These are phyloP conservation scores for Adansonia digitata DNA, from an alignment of 345 rosid species.

Conservation along the genomic window DNA sequence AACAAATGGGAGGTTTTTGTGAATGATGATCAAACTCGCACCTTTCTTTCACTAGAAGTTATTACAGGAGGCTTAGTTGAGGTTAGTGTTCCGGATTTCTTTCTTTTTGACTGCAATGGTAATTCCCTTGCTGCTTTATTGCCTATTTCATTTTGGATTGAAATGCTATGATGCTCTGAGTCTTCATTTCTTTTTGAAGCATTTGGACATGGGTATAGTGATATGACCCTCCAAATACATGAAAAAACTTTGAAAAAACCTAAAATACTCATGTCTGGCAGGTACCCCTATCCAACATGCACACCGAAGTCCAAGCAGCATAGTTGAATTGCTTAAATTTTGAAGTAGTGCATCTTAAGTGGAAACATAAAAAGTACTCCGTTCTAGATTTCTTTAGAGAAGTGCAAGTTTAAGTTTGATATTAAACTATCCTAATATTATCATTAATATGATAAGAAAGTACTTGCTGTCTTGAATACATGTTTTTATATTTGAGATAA, in stretches of 20 bases:
- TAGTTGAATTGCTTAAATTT: too few species aligned
- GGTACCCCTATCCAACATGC: too few species aligned
- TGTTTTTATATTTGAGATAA: background rate
- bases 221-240: too few species aligned
- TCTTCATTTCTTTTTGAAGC: too few species aligned
- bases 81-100: constrained; percentile 49
- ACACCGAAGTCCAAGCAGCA: too few species aligned
- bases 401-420: background rate
- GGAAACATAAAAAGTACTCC: too few species aligned
- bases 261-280: too few species aligned
- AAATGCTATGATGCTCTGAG: too few species aligned
- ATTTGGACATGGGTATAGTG: too few species aligned
- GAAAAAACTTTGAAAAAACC: too few species aligned
- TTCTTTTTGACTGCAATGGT: background rate
- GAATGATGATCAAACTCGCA: constrained; percentile 69
- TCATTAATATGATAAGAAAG: background rate
- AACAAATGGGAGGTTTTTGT: constrained; percentile 79
- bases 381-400: background rate
- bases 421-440: background rate
- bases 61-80: constrained; percentile 61
- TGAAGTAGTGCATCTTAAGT: background rate
- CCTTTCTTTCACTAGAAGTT: constrained; percentile 75
- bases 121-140: background rate
- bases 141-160: background rate
- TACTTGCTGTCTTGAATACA: background rate